Evolutionary conservation across 1,139 yeast genomes (phyloP), one percentile per base, ranked within the genome.

Genomic region (Taphrina deformans): DNA sequence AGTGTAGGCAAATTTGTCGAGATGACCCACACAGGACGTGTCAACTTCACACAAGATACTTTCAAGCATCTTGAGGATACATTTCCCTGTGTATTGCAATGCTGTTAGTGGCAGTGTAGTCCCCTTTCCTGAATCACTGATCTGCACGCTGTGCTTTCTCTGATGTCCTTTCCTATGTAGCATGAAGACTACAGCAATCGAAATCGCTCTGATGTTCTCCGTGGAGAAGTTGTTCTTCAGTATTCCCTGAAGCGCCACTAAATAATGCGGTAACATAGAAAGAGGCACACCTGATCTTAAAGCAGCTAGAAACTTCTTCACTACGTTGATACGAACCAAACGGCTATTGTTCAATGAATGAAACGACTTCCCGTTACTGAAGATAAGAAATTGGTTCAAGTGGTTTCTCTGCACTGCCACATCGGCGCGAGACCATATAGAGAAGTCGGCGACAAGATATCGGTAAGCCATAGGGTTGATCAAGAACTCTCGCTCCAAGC

Each of bases 361-460:
- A 71, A 79, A 82, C 67, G 78, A 80, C 52, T 88, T 78, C 24
- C 45, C 27, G 6, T 83, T 75, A 10, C 68, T 67, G 67, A 88
- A 79, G 0, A 81, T 81, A 1, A 81, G 79, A 60, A 87, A 78
- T 68, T 88, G 92, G 65, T 80, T 80, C 3, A 86, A 74, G 9
- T 87, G 74, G 65, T 79, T 80, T 51, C 82, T 78, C 60, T 85
- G 78, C 0, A 84, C 77, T 44, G 80, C 83, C 0, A 78, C 69
- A 23, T 77, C 80, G 1, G 72, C 69, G 31, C 62, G 71, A 67
- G 75, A 77, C 87, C 87, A 84, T 7, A 84, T 73, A 38, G 81
- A 82, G 69, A 82, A 79, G 69, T 84, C 85, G 2, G 80, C 73
- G 2, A 83, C 73, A 38, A 84, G 67, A 7, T 77, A 70, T 31